These are phyloP conservation scores for Cylindrotheca closterium DNA, from an alignment of 108 stramenopile genomes.

Conservation along the genomic window DNA sequence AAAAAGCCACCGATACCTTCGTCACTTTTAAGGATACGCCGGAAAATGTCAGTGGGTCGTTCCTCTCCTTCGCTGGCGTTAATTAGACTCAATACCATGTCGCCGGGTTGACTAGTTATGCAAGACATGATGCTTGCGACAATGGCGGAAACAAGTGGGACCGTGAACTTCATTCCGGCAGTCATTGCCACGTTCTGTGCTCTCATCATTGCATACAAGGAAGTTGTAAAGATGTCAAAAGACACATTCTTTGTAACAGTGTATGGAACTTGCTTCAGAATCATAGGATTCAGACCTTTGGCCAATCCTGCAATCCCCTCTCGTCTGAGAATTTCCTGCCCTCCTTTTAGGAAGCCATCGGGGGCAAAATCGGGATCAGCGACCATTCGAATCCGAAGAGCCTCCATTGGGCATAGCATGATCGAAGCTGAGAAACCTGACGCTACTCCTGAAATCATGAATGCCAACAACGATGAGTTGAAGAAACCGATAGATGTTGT, in stretches of 20 bases:
- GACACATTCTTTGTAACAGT: slow-evolving; percentile 89
- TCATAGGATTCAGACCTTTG: slow-evolving; percentile 71
- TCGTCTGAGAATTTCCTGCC: slow-evolving; percentile 39
- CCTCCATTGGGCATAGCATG: slow-evolving; percentile 87
- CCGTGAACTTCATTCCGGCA: slow-evolving; percentile 29
- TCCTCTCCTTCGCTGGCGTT: slow-evolving; percentile 64
- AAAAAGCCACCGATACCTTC: slow-evolving; percentile 65
- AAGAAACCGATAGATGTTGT: slow-evolving; percentile 37
- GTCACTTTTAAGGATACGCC: slow-evolving; percentile 48
- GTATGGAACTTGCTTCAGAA: slow-evolving; percentile 91
- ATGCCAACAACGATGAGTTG: slow-evolving; percentile 44
- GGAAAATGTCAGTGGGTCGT: slow-evolving; percentile 46
- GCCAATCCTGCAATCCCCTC: slow-evolving; percentile 63
- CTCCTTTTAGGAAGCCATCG: slow-evolving; percentile 54
- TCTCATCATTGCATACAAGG: slow-evolving; percentile 36
- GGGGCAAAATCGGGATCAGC: slow-evolving; percentile 65
- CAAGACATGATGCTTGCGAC: slow-evolving; percentile 73
- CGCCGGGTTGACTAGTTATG: slow-evolving; percentile 88
- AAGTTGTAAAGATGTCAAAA: slow-evolving; percentile 69
- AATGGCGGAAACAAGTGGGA: slow-evolving; percentile 72
- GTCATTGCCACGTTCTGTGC: slow-evolving; percentile 35
- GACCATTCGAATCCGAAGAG: slow-evolving; percentile 84
- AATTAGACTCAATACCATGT: slow-evolving; percentile 80
- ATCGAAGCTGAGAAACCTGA: slow-evolving; percentile 80
- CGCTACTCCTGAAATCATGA: slow-evolving; percentile 49